Evolutionary conservation across 176 grass and related monocot species (phyloP).

Genomic region (Eragrostis nindensis): DNA sequence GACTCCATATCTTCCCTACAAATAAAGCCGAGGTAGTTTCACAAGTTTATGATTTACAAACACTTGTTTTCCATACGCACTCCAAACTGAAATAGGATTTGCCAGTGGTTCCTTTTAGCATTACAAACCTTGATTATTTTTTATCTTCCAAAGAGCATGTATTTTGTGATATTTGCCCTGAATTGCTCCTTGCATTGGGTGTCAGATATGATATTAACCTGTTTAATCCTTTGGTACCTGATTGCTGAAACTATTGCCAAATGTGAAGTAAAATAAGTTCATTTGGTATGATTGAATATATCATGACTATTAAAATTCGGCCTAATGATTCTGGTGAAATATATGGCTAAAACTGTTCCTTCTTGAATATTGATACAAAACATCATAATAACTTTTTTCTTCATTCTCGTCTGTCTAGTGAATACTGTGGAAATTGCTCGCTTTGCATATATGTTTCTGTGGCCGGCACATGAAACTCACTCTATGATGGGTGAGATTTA

Average conservation of each 20-base stretch:
- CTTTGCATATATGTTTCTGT: conserved; percentile 2
- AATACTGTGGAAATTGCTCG: background rate
- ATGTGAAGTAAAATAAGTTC: background rate
- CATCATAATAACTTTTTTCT: background rate
- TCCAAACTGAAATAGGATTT: conserved; percentile 19
- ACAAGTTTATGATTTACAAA: conserved; percentile 17
- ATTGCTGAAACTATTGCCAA: conserved; percentile 18
- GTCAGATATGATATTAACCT: background rate
- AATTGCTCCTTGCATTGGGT: conserved; percentile 4
- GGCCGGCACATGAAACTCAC: background rate
- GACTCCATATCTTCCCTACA: conserved; percentile 88
- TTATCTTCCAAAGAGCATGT: background rate
- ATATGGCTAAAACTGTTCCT: background rate
- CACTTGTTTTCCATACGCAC: conserved; percentile 16
- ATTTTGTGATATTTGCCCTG: background rate
- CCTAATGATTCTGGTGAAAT: background rate
- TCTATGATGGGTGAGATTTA: background rate
- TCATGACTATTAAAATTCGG: background rate
- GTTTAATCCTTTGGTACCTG: conserved; percentile 7
- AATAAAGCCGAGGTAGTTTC: conserved; percentile 86
- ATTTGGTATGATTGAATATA: background rate
- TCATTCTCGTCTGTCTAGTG: background rate
- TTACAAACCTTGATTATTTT: conserved; percentile 15
- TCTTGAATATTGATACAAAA: background rate
- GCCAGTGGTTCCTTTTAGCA: background rate